phyloP scores from a whole-genome alignment of 129 eudicot species.

The Heracleum sosnowskyi region DNA sequence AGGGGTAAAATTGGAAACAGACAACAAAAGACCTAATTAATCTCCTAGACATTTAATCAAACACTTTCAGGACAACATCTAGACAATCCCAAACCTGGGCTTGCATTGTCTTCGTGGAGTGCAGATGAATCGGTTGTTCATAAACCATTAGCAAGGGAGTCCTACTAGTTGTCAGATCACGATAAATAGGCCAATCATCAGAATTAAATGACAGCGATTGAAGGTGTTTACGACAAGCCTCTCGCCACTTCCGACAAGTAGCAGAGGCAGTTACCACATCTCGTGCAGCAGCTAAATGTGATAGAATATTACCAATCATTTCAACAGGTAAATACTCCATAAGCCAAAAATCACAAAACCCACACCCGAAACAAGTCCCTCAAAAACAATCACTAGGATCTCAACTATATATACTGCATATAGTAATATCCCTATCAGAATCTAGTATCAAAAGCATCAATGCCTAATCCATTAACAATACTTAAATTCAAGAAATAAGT shows the following conservation, averaged over 20 bases:
- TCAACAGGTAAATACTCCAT: slow-evolving; percentile 79
- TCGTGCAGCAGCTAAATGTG: slow-evolving; percentile 71
- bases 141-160: slow-evolving; percentile 2
- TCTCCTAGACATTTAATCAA: no score
- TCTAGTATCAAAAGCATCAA: background rate
- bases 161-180: slow-evolving; percentile 50
- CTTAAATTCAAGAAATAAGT: no score
- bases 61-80: no score
- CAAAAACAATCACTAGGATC: no score
- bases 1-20: no score
- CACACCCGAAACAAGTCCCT: background rate
- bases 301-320: slow-evolving; percentile 70
- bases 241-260: slow-evolving; percentile 66
- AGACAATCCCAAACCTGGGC: no score
- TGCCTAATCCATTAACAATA: background rate
- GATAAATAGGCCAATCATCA: slow-evolving; percentile 69
- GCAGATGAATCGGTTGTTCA: slow-evolving; percentile 6
- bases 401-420: background rate
- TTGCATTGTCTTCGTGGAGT: slow-evolving; percentile 13
- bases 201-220: slow-evolving; percentile 66
- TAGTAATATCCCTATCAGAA: background rate
- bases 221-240: slow-evolving; percentile 63
- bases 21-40: no score
- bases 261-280: slow-evolving; percentile 72
- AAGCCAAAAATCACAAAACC: slow-evolving; percentile 6